phyloP scores from a whole-genome alignment of 495 filamentous ascomycete genomes.

The Penicillium roqueforti region DNA sequence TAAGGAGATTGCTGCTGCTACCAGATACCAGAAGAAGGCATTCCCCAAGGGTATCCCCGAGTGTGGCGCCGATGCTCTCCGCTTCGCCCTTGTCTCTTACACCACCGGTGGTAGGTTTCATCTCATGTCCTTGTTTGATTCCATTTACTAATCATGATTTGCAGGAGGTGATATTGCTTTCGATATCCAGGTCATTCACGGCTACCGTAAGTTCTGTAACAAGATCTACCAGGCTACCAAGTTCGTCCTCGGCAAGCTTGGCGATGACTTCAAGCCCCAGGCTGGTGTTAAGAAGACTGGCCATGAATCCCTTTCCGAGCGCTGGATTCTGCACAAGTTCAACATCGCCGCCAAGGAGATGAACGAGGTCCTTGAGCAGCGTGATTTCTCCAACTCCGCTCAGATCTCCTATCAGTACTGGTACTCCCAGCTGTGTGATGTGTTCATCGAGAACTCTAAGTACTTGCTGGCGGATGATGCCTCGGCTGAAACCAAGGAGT shows the following conservation, averaged over 20 bases:
- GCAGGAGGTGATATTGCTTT: constrained; percentile 72
- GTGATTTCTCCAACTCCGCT: constrained; percentile 68
- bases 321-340: constrained; percentile 83
- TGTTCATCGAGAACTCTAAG: constrained; percentile 77
- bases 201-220: constrained; percentile 82
- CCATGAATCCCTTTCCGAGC: constrained; percentile 67
- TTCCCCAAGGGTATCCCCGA: constrained; percentile 81
- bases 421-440: constrained; percentile 62
- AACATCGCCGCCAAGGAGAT: constrained; percentile 68
- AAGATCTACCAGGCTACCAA: constrained; percentile 92
- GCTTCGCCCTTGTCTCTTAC: constrained; percentile 77
- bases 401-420: constrained; percentile 64
- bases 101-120: constrained; percentile 68
- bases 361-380: constrained; percentile 61
- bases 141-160: constrained; percentile 17
- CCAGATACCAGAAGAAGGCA: constrained; percentile 72
- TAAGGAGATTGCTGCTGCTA: constrained; percentile 67
- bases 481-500: constrained; percentile 50
- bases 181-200: constrained; percentile 78
- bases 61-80: constrained; percentile 80
- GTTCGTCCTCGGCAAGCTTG: constrained; percentile 75
- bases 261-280: constrained; percentile 64
- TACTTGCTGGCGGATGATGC: constrained; percentile 60
- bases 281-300: constrained; percentile 53
- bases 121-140: constrained; percentile 2